Evolutionary conservation across 352 stramenopile genomes (phyloP).

Genomic region (Phytophthora fragariaefolia): DNA sequence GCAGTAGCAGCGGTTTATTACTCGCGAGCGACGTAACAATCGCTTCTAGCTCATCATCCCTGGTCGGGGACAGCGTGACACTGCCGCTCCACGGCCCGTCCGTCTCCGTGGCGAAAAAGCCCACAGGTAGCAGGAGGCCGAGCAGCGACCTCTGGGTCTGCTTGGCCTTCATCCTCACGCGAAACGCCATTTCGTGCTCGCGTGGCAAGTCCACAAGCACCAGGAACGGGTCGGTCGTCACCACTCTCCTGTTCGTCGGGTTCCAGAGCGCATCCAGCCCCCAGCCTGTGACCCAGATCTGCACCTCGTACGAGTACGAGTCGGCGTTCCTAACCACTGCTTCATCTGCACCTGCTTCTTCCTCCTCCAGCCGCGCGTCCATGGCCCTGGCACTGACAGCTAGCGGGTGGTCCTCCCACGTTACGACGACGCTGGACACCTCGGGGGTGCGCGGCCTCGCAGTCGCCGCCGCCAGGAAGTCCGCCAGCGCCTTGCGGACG

Average conservation of each 20-base stretch:
- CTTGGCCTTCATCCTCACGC: slow-evolving; percentile 62
- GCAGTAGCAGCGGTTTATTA: slow-evolving; percentile 56
- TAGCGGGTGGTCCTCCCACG: slow-evolving; percentile 69
- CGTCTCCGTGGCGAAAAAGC: slow-evolving; percentile 58
- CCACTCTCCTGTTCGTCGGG: slow-evolving; percentile 55
- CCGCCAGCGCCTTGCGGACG: slow-evolving; percentile 9
- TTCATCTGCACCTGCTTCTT: slow-evolving; percentile 5
- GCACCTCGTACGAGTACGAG: slow-evolving; percentile 61
- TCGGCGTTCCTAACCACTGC: slow-evolving; percentile 10
- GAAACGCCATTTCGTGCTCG: slow-evolving; percentile 62
- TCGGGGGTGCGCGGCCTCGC: slow-evolving; percentile 23
- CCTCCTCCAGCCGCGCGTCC: slow-evolving; percentile 25
- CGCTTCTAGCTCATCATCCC: slow-evolving; percentile 57
- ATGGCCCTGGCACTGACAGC: slow-evolving; percentile 25
- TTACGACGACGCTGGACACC: slow-evolving; percentile 63
- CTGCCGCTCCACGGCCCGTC: slow-evolving; percentile 65
- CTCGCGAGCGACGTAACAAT: slow-evolving; percentile 53
- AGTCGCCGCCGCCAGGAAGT: slow-evolving; percentile 25
- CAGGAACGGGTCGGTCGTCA: slow-evolving; percentile 58
- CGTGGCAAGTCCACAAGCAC: slow-evolving; percentile 58
- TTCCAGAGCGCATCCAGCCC: slow-evolving; percentile 70
- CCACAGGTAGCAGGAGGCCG: slow-evolving; percentile 28
- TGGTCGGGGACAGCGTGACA: slow-evolving; percentile 49
- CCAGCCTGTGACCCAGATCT: slow-evolving; percentile 75
- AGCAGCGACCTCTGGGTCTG: slow-evolving; percentile 34